Evolutionary conservation across 495 filamentous ascomycete species (phyloP).

Genomic region (Clavariopsis aquatica): DNA sequence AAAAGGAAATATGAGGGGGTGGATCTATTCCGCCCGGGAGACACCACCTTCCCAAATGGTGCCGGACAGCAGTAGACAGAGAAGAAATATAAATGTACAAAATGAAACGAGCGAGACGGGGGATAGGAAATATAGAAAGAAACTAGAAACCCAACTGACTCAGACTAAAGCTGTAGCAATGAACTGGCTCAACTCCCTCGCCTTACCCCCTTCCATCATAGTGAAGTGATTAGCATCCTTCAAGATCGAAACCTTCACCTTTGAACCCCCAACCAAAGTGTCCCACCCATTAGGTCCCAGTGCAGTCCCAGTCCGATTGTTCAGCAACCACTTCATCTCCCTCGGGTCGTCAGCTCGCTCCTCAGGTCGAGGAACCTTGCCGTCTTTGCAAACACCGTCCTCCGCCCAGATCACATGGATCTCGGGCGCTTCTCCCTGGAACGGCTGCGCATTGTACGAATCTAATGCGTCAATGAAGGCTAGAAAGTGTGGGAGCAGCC

Average conservation of each 20-base stretch:
- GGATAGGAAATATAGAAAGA: not conserved
- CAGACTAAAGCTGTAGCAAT: constrained; percentile 21
- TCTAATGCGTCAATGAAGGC: constrained; percentile 44
- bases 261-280: constrained; percentile 56
- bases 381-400: constrained; percentile 73
- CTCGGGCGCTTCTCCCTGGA: constrained; percentile 56
- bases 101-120: not conserved
- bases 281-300: constrained; percentile 80
- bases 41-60: constrained; percentile 26
- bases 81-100: not conserved
- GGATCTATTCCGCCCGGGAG: constrained; percentile 10
- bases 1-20: not conserved
- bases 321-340: constrained; percentile 76
- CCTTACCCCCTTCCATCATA: constrained; percentile 39
- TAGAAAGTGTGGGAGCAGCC: constrained; percentile 45
- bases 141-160: not conserved
- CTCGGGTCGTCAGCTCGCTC: constrained; percentile 55
- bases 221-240: constrained; percentile 47
- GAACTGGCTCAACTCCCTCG: constrained; percentile 23
- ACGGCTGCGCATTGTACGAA: constrained; percentile 60
- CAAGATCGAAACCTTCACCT: constrained; percentile 40
- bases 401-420: constrained; percentile 74
- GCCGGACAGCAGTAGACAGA: constrained; percentile 9
- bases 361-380: constrained; percentile 58
- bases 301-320: constrained; percentile 68